Evolutionary conservation across 2,329 filamentous ascomycete species (phyloP).

Genomic region (Fusarium anguioides): DNA sequence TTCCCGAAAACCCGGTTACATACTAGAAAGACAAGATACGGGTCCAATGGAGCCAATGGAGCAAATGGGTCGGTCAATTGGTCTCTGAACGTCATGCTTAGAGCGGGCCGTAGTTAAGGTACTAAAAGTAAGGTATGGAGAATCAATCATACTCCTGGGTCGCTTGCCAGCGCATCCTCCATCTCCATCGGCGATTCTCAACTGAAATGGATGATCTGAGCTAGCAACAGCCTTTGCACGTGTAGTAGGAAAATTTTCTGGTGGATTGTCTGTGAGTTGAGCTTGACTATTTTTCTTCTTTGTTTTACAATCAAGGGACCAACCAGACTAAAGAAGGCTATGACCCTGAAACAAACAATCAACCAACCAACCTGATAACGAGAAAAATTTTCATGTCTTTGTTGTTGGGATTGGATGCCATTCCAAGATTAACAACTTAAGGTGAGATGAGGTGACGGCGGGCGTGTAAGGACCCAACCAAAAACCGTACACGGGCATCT

Average conservation of each 20-base stretch:
- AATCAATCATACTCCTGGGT: slow-evolving; percentile 11
- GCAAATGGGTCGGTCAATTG: slow-evolving; percentile 8
- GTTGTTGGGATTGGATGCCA: slow-evolving; percentile 10
- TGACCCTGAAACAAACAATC: slow-evolving; percentile 18
- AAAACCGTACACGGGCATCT: slow-evolving; percentile 6
- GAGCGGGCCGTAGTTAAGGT: slow-evolving; percentile 22
- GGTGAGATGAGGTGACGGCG: slow-evolving; percentile 10
- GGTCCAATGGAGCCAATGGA: not conserved
- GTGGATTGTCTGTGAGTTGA: slow-evolving; percentile 17
- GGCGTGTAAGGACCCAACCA: slow-evolving; percentile 27
- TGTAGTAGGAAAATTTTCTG: slow-evolving; percentile 21
- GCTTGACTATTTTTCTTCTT: not conserved
- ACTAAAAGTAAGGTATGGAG: slow-evolving; percentile 14
- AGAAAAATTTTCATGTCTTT: slow-evolving; percentile 1
- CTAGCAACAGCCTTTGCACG: slow-evolving; percentile 13
- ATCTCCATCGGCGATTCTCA: slow-evolving; percentile 31
- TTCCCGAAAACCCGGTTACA: slow-evolving; percentile 15
- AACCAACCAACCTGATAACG: not conserved
- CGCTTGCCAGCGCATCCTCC: slow-evolving; percentile 33
- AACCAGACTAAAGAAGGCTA: not conserved
- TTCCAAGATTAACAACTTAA: slow-evolving; percentile 11
- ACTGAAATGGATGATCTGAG: slow-evolving; percentile 36
- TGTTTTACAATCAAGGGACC: slow-evolving; percentile 6
- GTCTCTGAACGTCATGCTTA: slow-evolving; percentile 22
- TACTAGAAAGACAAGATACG: not conserved